Evolutionary conservation across 768 basidiomycete genomes (phyloP).

Genomic region (Boletus sensibilis): DNA sequence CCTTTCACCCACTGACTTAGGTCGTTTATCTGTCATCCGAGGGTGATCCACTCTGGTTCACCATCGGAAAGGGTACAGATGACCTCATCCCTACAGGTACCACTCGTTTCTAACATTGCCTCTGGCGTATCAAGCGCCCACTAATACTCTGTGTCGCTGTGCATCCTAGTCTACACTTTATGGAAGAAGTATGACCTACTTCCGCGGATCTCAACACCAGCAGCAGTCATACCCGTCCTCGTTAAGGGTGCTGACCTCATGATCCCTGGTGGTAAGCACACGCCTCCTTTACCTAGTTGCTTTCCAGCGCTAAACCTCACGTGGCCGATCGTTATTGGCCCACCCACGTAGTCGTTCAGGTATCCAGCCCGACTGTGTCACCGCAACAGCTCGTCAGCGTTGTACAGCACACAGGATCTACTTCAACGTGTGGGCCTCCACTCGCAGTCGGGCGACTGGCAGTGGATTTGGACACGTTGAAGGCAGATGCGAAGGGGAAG

Average conservation of each 20-base stretch:
- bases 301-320: neutral
- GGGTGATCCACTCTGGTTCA: slow-evolving; percentile 80
- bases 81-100: slow-evolving; percentile 72
- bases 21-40: slow-evolving; percentile 60
- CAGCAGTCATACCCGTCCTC: slow-evolving; percentile 67
- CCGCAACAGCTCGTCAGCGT: slow-evolving; percentile 63
- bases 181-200: slow-evolving; percentile 73
- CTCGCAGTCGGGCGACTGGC: slow-evolving; percentile 79
- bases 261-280: slow-evolving; percentile 74
- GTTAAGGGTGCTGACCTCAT: slow-evolving; percentile 84
- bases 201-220: slow-evolving; percentile 68
- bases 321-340: neutral
- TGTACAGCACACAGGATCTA: slow-evolving; percentile 43
- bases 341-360: slow-evolving; percentile 51
- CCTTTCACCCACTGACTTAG: slow-evolving; percentile 34
- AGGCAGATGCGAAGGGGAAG: slow-evolving; percentile 65
- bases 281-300: neutral
- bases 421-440: slow-evolving; percentile 41
- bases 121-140: neutral
- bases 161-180: slow-evolving; percentile 60
- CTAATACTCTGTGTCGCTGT: neutral
- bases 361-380: slow-evolving; percentile 38
- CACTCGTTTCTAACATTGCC: neutral
- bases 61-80: slow-evolving; percentile 62
- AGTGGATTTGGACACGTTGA: slow-evolving; percentile 48